phyloP scores from a whole-genome alignment of 2,329 filamentous ascomycete genomes.

The Diplodia seriata region DNA sequence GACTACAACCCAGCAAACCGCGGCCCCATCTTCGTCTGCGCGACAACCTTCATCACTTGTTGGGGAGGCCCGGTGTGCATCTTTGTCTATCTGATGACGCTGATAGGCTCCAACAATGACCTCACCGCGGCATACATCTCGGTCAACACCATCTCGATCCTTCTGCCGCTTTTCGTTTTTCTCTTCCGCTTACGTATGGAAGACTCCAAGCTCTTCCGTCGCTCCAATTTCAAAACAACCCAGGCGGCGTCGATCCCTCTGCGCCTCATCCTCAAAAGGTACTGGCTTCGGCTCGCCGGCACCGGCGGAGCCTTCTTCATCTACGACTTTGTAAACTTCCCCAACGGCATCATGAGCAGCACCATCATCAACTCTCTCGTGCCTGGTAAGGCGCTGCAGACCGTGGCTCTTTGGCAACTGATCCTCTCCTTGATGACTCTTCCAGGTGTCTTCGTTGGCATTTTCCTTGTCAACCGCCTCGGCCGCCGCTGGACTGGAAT shows the following conservation, averaged over 20 bases:
- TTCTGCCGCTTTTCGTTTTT: slow-evolving; percentile 57
- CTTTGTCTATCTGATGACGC: slow-evolving; percentile 51
- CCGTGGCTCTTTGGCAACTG: slow-evolving; percentile 58
- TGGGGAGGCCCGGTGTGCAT: slow-evolving; percentile 22
- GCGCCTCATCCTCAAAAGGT: slow-evolving; percentile 53
- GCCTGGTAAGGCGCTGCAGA: slow-evolving; percentile 48
- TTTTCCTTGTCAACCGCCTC: slow-evolving; percentile 44
- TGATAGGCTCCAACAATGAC: slow-evolving; percentile 43
- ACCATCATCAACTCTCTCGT: slow-evolving; percentile 53
- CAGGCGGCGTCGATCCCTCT: slow-evolving; percentile 60
- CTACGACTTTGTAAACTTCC: slow-evolving; percentile 56
- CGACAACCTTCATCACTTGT: slow-evolving; percentile 19
- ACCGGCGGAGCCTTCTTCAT: slow-evolving; percentile 59
- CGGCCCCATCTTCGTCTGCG: slow-evolving; percentile 16
- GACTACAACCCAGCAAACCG: slow-evolving; percentile 55
- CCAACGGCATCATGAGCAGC: slow-evolving; percentile 57
- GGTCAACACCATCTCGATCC: slow-evolving; percentile 54
- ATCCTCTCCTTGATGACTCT: slow-evolving; percentile 55
- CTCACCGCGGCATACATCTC: slow-evolving; percentile 51
- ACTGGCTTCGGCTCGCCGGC: slow-evolving; percentile 58
- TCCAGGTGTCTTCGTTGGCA: slow-evolving; percentile 60
- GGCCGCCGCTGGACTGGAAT: slow-evolving; percentile 57
- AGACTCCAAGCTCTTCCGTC: slow-evolving; percentile 53
- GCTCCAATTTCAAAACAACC: slow-evolving; percentile 43
- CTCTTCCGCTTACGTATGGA: slow-evolving; percentile 60